phyloP scores from a whole-genome alignment of 2,329 filamentous ascomycete species.

The Verticillium nubilum region DNA sequence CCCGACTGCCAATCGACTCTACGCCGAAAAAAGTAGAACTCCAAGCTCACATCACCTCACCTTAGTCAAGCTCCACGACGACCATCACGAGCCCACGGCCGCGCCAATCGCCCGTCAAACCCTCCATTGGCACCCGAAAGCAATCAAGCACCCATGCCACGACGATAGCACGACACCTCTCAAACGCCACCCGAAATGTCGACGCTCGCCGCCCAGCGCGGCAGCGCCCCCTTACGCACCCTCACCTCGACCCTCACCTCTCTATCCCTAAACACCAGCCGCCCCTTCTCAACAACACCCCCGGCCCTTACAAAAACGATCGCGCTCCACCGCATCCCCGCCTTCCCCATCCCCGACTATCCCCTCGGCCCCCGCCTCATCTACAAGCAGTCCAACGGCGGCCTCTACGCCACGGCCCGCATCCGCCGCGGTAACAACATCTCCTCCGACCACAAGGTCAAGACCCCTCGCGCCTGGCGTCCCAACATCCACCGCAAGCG shows the following conservation, averaged over 20 bases:
- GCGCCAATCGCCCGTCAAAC: neutral
- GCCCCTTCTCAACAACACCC: conserved; percentile 30
- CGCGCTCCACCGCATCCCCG: conserved; percentile 37
- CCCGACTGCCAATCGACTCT: conserved; percentile 3
- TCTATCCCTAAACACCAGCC: conserved; percentile 1
- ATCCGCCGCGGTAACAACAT: conserved; percentile 80
- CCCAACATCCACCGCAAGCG: conserved; percentile 68
- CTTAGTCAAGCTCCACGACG: neutral
- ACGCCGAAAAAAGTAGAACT: conserved; percentile 1
- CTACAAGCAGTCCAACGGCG: conserved; percentile 77
- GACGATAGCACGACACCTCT: neutral
- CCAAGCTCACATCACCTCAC: neutral
- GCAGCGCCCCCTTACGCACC: neutral
- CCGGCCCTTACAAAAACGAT: conserved; percentile 32
- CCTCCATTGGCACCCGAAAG: neutral
- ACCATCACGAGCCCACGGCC: neutral
- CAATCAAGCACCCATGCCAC: neutral
- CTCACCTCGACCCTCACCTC: conserved; percentile 4
- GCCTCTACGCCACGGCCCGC: conserved; percentile 64
- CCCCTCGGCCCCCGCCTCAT: conserved; percentile 64
- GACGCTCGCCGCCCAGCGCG: conserved; percentile 1
- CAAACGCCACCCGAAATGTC: neutral
- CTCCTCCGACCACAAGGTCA: conserved; percentile 60
- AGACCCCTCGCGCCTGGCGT: conserved; percentile 67
- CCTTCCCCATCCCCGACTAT: conserved; percentile 56